Base-by-base conservation (phyloP, 2,329 filamentous ascomycete genomes). In the Pseudocercospora ulei region DNA sequence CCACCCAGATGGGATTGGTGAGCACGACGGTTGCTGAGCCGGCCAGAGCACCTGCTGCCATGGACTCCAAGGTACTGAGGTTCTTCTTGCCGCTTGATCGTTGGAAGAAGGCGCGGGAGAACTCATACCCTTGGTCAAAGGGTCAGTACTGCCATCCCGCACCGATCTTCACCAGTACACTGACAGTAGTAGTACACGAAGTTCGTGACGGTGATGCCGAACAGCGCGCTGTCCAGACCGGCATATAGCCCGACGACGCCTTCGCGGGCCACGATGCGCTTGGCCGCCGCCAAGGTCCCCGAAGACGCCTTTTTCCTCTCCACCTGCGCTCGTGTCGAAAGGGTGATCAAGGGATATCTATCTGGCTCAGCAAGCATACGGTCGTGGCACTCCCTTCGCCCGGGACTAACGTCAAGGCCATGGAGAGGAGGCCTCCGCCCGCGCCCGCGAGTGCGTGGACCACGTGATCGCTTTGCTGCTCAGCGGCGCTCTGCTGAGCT, bases 131-230 rank as follows among this genome's bases (percentile, higher is more conserved):
- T 72, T 29, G 16, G 16, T 3, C 9, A 9, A 35, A n/a, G 14
- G 20, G 23, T 48, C 35, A 46, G 39, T 22, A n/a, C 33, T 14
- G 7, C 25, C 7, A 22, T 7, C 8, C 3, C 17, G n/a, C 2
- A 13, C 4, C 7, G 24, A 12, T 4, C 8, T 4, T 18, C 9
- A 13, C n/a, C 11, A 6, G 3, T 33, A 14, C 12, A 44, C 59
- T 20, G 51, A 71, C 84, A 98, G 72, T 96, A 98, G 69, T 98
- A 98, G 72, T 98, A 98, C 31, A 98, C 88, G 61, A 98, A 98
- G 70, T 98, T 98, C 55, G 90, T 98, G 53, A 98, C 80, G 63
- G 82, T 90, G 69, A 98, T 96, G 62, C 90, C 90, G 63, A 98
- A 95, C 29, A 98, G 72, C 35, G 90, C 90, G 47, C 83, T 92